These are phyloP conservation scores for Fusarium marasasianum DNA, from an alignment of 2,329 filamentous ascomycete species.

Conservation along the genomic window DNA sequence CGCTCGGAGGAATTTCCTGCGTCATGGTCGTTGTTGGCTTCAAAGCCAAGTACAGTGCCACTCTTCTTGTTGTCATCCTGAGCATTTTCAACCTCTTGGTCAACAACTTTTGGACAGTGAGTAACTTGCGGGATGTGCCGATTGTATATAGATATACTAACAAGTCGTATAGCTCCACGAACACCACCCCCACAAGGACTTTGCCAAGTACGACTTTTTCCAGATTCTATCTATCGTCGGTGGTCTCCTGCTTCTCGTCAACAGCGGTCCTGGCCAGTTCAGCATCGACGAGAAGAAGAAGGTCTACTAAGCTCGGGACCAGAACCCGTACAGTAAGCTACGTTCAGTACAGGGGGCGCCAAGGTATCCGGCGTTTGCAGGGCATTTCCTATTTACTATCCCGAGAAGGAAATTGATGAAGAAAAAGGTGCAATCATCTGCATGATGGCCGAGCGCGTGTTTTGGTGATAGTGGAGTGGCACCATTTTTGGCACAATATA, in stretches of 20 bases:
- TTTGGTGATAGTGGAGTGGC: slow-evolving; percentile 10
- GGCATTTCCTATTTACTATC: slow-evolving; percentile 33
- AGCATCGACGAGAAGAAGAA: slow-evolving; percentile 99
- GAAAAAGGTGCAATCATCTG: slow-evolving; percentile 25
- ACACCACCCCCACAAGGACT: slow-evolving; percentile 99
- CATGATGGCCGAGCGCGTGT: slow-evolving; percentile 6
- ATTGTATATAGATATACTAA: neutral
- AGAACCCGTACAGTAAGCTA: neutral
- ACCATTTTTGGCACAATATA: slow-evolving; percentile 19
- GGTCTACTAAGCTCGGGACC: slow-evolving; percentile 76
- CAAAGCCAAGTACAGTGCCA: slow-evolving; percentile 99
- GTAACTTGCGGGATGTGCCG: slow-evolving; percentile 44
- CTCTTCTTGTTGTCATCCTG: slow-evolving; percentile 91
- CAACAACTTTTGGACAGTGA: slow-evolving; percentile 99
- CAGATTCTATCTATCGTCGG: slow-evolving; percentile 99
- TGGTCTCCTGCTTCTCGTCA: slow-evolving; percentile 93
- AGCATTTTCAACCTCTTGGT: slow-evolving; percentile 97
- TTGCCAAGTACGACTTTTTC: slow-evolving; percentile 99
- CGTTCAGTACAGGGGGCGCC: slow-evolving; percentile 15
- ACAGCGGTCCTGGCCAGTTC: slow-evolving; percentile 97
- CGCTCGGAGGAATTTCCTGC: slow-evolving; percentile 88
- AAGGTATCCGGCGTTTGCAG: slow-evolving; percentile 37
- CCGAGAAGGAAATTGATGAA: slow-evolving; percentile 25
- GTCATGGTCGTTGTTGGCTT: slow-evolving; percentile 99
- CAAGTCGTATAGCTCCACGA: slow-evolving; percentile 77